phyloP scores from a whole-genome alignment of 805 yeast genomes.

The Wickerhamomyces mucosus region DNA sequence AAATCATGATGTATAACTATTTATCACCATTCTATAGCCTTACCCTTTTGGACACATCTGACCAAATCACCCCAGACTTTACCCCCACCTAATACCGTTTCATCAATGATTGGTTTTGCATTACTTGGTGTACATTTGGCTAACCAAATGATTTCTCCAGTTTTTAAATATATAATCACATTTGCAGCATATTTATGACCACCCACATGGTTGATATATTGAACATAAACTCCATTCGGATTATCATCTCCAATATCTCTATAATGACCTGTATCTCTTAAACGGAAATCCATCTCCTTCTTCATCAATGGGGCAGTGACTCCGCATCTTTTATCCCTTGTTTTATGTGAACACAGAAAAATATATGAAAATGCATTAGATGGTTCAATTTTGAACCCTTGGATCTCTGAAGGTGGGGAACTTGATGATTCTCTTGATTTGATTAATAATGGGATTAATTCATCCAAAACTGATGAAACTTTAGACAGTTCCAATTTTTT shows the following conservation, averaged over 20 bases:
- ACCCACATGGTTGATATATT: slow-evolving; percentile 80
- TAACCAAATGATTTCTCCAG: slow-evolving; percentile 79
- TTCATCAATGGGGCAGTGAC: slow-evolving; percentile 87
- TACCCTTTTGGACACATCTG: slow-evolving; percentile 47
- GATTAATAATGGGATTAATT: slow-evolving; percentile 33
- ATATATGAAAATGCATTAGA: slow-evolving; percentile 39
- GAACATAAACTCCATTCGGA: slow-evolving; percentile 64
- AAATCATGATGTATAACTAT: too few species aligned
- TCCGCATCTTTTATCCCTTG: slow-evolving; percentile 91
- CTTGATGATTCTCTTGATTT: slow-evolving; percentile 14
- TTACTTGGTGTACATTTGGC: slow-evolving; percentile 79
- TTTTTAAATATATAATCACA: slow-evolving; percentile 60
- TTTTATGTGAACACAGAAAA: slow-evolving; percentile 79
- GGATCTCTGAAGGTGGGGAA: slow-evolving; percentile 12
- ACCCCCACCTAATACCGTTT: slow-evolving; percentile 57
- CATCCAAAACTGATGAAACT: slow-evolving; percentile 34
- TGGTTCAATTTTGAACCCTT: slow-evolving; percentile 23
- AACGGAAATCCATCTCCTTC: slow-evolving; percentile 61
- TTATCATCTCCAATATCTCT: slow-evolving; percentile 73
- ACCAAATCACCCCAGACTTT: slow-evolving; percentile 64
- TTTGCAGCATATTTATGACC: slow-evolving; percentile 96
- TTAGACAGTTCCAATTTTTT: slow-evolving; percentile 35
- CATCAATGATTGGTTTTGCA: slow-evolving; percentile 63
- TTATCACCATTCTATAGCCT: slow-evolving; percentile 44
- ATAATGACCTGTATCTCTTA: slow-evolving; percentile 61